A percentile compares a stretch with the other conserved stretches of the same genome.
Evolutionary conservation across 495 filamentous ascomycete genomes (phyloP).

Genomic region (Haplographium delicatum): DNA sequence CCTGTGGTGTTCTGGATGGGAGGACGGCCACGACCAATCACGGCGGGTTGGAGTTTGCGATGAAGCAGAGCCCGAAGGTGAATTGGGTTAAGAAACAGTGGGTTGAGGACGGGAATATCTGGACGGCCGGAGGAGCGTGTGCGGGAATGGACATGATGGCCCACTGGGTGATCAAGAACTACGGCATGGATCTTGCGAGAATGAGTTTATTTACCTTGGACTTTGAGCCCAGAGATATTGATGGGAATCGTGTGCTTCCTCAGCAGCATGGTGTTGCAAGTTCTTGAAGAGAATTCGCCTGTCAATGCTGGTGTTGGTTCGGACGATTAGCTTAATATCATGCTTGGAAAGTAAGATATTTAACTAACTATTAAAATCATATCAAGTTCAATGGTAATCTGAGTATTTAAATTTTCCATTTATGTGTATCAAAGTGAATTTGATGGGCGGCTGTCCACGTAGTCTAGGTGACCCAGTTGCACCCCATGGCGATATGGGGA

Average conservation of each 20-base stretch:
- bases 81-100: slow-evolving; percentile 33
- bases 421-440: too few species aligned
- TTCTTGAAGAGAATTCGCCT: not conserved
- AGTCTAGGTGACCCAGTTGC: too few species aligned
- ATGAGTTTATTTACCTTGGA: slow-evolving; percentile 19
- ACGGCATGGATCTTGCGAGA: slow-evolving; percentile 21
- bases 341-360: too few species aligned
- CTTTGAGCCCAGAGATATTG: slow-evolving; percentile 15
- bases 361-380: too few species aligned
- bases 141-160: slow-evolving; percentile 37
- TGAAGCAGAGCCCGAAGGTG: slow-evolving; percentile 26
- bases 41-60: slow-evolving; percentile 18
- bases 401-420: too few species aligned
- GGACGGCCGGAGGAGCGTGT: slow-evolving; percentile 33
- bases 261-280: slow-evolving; percentile 5
- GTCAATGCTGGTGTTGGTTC: too few species aligned
- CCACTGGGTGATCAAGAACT: slow-evolving; percentile 30
- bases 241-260: slow-evolving; percentile 11
- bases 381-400: too few species aligned
- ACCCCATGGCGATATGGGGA: too few species aligned
- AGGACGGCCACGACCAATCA: slow-evolving; percentile 32
- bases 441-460: too few species aligned
- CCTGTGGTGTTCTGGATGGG: slow-evolving; percentile 22
- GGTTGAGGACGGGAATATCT: slow-evolving; percentile 33
- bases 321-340: too few species aligned